phyloP scores from a whole-genome alignment of 305 asterid species.

The Caryopteris hybrid region DNA sequence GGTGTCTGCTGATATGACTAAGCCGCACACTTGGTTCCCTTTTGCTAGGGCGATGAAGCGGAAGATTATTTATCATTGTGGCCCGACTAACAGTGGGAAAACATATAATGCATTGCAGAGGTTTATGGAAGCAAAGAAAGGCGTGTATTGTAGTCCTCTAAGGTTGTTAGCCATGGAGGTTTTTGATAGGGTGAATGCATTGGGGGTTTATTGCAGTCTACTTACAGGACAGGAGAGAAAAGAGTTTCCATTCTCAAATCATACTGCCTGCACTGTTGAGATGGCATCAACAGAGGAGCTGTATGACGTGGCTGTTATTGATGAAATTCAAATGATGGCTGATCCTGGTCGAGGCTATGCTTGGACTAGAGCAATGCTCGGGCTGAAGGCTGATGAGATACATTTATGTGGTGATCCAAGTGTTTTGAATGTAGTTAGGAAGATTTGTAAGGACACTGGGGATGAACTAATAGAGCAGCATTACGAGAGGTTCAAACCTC shows the following conservation, averaged over 20 bases:
- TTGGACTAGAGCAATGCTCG: conserved; percentile 91
- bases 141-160: conserved; percentile 91
- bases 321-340: conserved; percentile 95
- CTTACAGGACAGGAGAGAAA: conserved; percentile 88
- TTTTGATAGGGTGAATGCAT: conserved; percentile 82
- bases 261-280: conserved; percentile 91
- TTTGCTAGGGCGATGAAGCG: conserved; percentile 97
- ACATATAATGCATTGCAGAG: conserved; percentile 92
- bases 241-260: conserved; percentile 77
- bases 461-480: conserved; percentile 72
- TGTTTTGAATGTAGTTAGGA: conserved; percentile 63
- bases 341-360: conserved; percentile 85
- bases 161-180: conserved; percentile 97
- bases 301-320: conserved; percentile 91
- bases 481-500: conserved; percentile 80
- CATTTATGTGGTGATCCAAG: conserved; percentile 98
- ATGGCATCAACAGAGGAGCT: conserved; percentile 76
- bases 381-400: conserved; percentile 89
- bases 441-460: conserved; percentile 68
- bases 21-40: conserved; percentile 95
- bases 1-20: conserved; percentile 84
- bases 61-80: conserved; percentile 82
- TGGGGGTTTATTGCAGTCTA: conserved; percentile 88
- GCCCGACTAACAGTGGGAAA: conserved; percentile 97
- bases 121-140: conserved; percentile 92